Evolutionary conservation across 2,329 filamentous ascomycete species (phyloP), one percentile per base, ranked within the genome.

Genomic region (Colletotrichum cordylinicola): DNA sequence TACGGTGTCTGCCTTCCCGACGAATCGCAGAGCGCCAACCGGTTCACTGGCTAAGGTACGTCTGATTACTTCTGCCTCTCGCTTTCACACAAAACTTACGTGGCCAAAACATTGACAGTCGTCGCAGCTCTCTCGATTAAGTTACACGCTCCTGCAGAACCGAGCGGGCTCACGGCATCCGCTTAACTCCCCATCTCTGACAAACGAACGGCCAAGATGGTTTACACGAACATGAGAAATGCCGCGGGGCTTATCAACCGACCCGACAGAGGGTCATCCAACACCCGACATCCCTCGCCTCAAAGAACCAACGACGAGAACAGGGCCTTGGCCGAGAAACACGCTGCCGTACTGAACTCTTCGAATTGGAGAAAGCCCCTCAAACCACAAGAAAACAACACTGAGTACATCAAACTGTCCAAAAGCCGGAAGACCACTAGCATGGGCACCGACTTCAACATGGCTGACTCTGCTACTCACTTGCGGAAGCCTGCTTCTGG

Each of bases 321-420:
- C 27, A 13, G 13, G 8, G 65, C 13, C 35, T 29, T n/a, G 52
- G n/a, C 61, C 24, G 69, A 72, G 13, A 77, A 74, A 35, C 10
- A 55, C 31, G 52, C 21, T 10, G 21, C 62, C 33, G 65, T 60
- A n/a, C 43, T 70, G 3, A 35, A 33, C 8, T 52, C 64, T 16
- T 37, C 56, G 9, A 76, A 77, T 18, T 76, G 75, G 73, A 69
- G 75, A n/a, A 67, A 64, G 48, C 58, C 68, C 6, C 37, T 65
- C 8, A n/a, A 33, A 33, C 43, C 52, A 9, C 33, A 31, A 10
- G 24, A 67, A 37, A 21, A 62, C 21, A 37, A 72, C n/a, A n/a
- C 6, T 35, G 39, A 39, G 10, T 35, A 48, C 9, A 29, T 35
- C 31, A 48, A n/a, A 15, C 18, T 58, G 8, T 27, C 31, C 35